Conservation (phyloP, 345 rosid genomes). For the Hevea brasiliensis region DNA sequence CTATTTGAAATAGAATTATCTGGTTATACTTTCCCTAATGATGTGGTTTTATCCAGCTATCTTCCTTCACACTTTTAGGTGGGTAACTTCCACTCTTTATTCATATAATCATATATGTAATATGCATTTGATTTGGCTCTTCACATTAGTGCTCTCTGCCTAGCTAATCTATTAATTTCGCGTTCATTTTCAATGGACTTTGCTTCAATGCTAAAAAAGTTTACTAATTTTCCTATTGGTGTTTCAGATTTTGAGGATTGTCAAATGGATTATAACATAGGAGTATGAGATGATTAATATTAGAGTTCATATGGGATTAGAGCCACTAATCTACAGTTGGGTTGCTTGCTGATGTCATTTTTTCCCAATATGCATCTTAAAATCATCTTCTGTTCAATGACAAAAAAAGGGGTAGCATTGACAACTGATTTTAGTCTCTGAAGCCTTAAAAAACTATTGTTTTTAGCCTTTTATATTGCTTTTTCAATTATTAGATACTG, state of each 20-base stretch:
- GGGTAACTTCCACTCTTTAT: conserved; percentile 10
- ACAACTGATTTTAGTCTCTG: background rate
- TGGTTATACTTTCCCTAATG: conserved; percentile 10
- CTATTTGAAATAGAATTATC: no score
- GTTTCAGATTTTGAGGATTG: background rate
- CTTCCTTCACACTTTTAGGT: conserved; percentile 19
- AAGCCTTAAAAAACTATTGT: background rate
- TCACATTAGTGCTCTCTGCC: background rate
- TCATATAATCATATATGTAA: background rate
- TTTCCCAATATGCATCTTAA: background rate
- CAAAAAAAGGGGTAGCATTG: background rate
- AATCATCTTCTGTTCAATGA: no score
- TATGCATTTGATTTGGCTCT: background rate
- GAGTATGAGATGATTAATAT: background rate
- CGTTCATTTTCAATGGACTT: background rate
- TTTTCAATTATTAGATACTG: background rate
- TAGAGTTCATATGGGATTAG: background rate
- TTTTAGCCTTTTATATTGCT: background rate
- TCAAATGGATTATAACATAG: background rate
- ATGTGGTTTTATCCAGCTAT: conserved; percentile 12
- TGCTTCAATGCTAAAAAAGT: background rate
- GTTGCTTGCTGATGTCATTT: background rate
- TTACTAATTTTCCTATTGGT: background rate
- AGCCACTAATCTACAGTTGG: background rate
- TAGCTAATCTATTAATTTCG: background rate